Base-by-base conservation (phyloP, 805 yeast genomes). In the Lipomyces anomalus region DNA sequence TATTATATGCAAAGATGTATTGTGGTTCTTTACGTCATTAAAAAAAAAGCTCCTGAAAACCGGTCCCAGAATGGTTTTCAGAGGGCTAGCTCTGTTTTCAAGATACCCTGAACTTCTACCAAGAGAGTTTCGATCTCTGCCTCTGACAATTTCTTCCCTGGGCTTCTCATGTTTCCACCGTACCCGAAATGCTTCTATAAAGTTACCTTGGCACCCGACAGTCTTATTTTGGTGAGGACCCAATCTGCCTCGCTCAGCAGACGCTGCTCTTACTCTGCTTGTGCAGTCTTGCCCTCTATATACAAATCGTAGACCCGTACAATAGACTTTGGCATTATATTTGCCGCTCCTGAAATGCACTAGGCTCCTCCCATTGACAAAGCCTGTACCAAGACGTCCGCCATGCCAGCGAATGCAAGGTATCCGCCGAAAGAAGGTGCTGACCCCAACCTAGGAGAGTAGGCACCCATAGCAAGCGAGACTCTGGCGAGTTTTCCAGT, bases 321-420 rank as follows among this genome's bases (percentile, higher is more conserved):
- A 41, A 69, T 68, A 4, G 70, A 62, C 61, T 72, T 72, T 49
- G 81, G 81, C 62, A 67, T 72, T 2, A 75, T 75, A 35, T 77
- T 78, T 35, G 73, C 65, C 33, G 75, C 62, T 6, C 78, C 80
- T 56, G 75, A 78, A 46, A 76, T 70, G 18, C 76, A 66, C 30
- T 79, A 80, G 40, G 66, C 60, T 46, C 68, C 69, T 18, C 78
- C 78, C 21, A 72, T 69, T 0, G 70, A 45, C 40, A 74, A 63
- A 11, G 71, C 73, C 33, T 79, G 79, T 29, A 72, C 57, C 28
- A 76, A 61, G 35, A 73, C 60, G 57, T 76, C 79, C 24, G 79
- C 79, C 23, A 74, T 63, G n/a, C 81, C 81, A 4, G 78, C 71
- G 53, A 73, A 67, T 34, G 69, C 59, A 20, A 60, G 48, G 63